Conservation (phyloP, 164 flowering plant genomes). For the Vitis vinifera region DNA sequence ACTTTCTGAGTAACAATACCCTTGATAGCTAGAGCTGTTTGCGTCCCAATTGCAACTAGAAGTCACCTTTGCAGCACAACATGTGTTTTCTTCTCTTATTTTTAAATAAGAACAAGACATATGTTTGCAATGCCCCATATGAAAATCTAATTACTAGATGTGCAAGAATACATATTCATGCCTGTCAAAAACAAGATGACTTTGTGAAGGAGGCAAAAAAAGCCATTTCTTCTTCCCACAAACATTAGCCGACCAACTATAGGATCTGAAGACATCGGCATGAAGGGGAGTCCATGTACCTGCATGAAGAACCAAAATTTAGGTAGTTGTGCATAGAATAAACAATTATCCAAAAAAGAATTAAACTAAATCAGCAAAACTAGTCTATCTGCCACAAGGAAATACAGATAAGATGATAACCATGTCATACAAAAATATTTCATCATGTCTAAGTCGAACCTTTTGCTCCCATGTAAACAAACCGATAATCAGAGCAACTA, state of each 20-base stretch:
- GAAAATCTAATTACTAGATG: neutral
- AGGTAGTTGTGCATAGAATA: neutral
- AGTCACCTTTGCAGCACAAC: no score
- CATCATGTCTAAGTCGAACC: slow-evolving; percentile 43
- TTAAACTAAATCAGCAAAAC: neutral
- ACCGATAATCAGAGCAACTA: slow-evolving; percentile 95
- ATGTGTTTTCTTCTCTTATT: no score
- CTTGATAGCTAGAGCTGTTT: no score
- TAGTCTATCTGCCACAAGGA: neutral
- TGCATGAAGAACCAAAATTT: slow-evolving; percentile 22
- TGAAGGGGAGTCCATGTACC: slow-evolving; percentile 99
- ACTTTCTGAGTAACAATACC: no score
- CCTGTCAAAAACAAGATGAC: slow-evolving; percentile 87
- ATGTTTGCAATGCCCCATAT: neutral
- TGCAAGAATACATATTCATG: slow-evolving; percentile 17
- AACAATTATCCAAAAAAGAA: neutral
- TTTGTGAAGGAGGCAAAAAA: slow-evolving; percentile 78
- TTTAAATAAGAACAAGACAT: neutral
- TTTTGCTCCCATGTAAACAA: slow-evolving; percentile 98
- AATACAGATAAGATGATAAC: neutral
- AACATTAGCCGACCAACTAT: slow-evolving; percentile 98
- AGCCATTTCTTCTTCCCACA: slow-evolving; percentile 91
- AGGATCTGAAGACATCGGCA: slow-evolving; percentile 97
- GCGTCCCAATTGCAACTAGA: no score
- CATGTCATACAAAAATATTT: slow-evolving; percentile 8